phyloP scores from a whole-genome alignment of 2,329 filamentous ascomycete genomes.

The Colletotrichum incanum region DNA sequence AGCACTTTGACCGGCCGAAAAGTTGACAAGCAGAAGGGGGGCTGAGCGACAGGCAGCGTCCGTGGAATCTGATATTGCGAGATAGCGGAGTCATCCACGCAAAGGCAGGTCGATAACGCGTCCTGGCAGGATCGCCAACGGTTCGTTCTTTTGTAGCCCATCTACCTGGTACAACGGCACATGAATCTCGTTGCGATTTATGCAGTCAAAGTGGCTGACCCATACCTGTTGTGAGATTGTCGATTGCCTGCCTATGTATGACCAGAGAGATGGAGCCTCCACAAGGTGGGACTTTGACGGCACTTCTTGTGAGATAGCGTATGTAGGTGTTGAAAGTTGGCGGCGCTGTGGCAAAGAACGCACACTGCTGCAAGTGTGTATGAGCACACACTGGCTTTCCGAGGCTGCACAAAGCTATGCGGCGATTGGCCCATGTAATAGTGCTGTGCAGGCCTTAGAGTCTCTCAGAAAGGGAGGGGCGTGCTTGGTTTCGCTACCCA shows the following conservation, averaged over 20 bases:
- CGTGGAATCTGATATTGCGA: conserved; percentile 3
- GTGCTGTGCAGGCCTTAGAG: neutral
- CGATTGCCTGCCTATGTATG: neutral
- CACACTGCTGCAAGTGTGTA: conserved; percentile 1
- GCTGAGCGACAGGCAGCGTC: neutral
- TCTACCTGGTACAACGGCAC: neutral
- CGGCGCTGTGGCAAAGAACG: conserved; percentile 27
- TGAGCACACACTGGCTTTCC: neutral
- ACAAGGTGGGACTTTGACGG: neutral
- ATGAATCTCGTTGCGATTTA: neutral
- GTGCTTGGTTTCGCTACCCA: conserved; percentile 7
- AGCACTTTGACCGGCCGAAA: neutral
- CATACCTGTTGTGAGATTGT: neutral
- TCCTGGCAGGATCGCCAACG: neutral
- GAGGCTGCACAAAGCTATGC: neutral
- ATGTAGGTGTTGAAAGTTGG: conserved; percentile 3
- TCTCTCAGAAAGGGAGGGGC: conserved; percentile 21
- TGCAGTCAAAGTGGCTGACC: conserved; percentile 3
- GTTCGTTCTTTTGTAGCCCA: neutral
- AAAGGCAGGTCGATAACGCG: conserved; percentile 7
- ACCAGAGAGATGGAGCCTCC: conserved; percentile 5
- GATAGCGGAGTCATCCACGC: neutral
- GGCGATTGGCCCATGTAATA: conserved; percentile 13
- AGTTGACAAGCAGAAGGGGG: neutral
- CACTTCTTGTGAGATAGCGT: conserved; percentile 15